Conservation (phyloP, 2,329 filamentous ascomycete genomes). For the Diaporthe sp. region DNA sequence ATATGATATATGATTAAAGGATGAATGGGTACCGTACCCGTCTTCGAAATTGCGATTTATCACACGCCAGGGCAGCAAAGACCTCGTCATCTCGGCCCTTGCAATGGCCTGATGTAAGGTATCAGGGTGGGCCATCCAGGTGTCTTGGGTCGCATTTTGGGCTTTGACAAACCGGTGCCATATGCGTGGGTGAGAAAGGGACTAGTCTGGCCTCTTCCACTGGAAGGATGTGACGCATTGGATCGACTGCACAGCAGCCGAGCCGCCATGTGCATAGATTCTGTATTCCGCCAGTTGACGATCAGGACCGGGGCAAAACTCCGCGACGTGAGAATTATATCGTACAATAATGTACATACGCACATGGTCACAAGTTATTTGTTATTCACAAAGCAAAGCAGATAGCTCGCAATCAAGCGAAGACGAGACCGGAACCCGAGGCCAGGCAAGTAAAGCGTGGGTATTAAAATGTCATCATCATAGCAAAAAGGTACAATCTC, state of each 20-base stretch:
- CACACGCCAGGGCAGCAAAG: not conserved
- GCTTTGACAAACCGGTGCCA: not conserved
- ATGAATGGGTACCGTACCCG: not conserved
- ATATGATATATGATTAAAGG: not conserved
- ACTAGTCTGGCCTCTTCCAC: not conserved
- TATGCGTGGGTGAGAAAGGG: not conserved
- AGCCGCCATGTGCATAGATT: not conserved
- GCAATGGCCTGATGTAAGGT: not conserved
- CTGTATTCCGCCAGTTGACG: not conserved
- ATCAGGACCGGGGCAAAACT: too few relatives aligned
- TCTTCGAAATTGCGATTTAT: not conserved
- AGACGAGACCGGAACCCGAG: not conserved
- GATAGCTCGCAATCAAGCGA: not conserved
- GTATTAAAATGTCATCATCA: constrained; percentile 11
- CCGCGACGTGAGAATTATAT: not conserved
- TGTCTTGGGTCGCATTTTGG: not conserved
- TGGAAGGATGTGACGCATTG: not conserved
- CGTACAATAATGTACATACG: not conserved
- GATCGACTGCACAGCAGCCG: not conserved
- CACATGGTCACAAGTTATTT: not conserved
- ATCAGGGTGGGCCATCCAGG: not conserved
- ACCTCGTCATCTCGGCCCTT: not conserved
- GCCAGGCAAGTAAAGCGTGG: too few relatives aligned
- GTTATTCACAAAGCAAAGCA: not conserved
- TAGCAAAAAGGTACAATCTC: not conserved